Conservation (phyloP, 2,329 filamentous ascomycete species). For the Paraphaeosphaeria sporulosa region DNA sequence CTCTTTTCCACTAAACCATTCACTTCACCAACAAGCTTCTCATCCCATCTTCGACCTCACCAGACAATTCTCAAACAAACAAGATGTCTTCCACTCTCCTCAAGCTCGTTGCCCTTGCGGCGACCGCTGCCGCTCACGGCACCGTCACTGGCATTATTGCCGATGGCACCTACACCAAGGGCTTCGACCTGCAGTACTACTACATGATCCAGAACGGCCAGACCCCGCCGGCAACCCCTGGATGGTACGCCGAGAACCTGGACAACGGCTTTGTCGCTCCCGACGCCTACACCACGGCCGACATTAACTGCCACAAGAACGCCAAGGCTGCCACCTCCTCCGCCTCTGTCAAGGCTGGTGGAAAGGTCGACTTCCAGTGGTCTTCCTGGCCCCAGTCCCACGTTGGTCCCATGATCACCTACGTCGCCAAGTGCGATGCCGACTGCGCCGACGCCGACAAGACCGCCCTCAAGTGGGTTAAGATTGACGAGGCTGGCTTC, state of each 20-base stretch:
- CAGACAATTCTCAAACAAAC: conserved; percentile 15
- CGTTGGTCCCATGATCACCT: conserved; percentile 50
- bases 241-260: conserved; percentile 54
- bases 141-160: conserved; percentile 55
- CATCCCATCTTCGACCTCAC: conserved; percentile 19
- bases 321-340: conserved; percentile 56
- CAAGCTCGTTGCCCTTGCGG: conserved; percentile 45
- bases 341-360: conserved; percentile 68
- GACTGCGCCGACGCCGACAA: conserved; percentile 44
- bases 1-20: conserved; percentile 37
- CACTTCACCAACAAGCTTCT: conserved; percentile 25
- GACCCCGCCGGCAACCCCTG: conserved; percentile 45
- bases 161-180: conserved; percentile 56
- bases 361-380: conserved; percentile 62
- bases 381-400: conserved; percentile 51
- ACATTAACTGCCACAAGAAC: conserved; percentile 68
- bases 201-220: conserved; percentile 41
- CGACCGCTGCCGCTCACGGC: conserved; percentile 57
- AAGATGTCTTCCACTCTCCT: conserved; percentile 41
- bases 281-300: conserved; percentile 33
- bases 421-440: conserved; percentile 45
- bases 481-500: conserved; percentile 46
- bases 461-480: conserved; percentile 47
- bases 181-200: conserved; percentile 54
- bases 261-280: conserved; percentile 48